Evolutionary conservation across 305 asterid genomes (phyloP).

Genomic region (Fraxinus floribunda): DNA sequence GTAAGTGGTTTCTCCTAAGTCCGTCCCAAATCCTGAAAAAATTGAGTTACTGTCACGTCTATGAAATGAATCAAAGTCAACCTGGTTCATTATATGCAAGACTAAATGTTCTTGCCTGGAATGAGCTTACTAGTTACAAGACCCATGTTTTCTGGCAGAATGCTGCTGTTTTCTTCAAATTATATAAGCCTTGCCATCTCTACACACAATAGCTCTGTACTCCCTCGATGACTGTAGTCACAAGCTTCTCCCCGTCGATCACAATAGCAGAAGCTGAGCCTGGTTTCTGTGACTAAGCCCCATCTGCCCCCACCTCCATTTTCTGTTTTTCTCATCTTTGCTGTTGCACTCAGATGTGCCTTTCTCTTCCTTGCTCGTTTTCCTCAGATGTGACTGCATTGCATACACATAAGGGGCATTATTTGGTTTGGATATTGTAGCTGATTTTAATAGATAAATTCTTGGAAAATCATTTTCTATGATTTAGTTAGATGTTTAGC

Average conservation of each 20-base stretch:
- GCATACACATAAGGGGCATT: background rate
- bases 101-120: slow-evolving; percentile 29
- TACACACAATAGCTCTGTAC: slow-evolving; percentile 51
- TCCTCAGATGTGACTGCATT: slow-evolving; percentile 40
- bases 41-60: background rate
- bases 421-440: background rate
- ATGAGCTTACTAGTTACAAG: slow-evolving; percentile 30
- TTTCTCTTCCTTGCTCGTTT: slow-evolving; percentile 44
- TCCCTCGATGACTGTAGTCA: slow-evolving; percentile 49
- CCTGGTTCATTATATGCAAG: background rate
- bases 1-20: background rate
- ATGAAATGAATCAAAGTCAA: background rate
- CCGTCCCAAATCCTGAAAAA: background rate
- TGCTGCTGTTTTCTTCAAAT: slow-evolving; percentile 32
- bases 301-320: background rate
- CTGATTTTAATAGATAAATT: no score
- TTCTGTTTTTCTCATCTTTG: slow-evolving; percentile 25
- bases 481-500: background rate
- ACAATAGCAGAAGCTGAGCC: slow-evolving; percentile 59
- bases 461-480: no score
- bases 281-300: background rate
- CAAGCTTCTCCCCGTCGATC: slow-evolving; percentile 52
- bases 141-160: slow-evolving; percentile 32
- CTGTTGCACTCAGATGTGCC: slow-evolving; percentile 43
- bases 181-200: slow-evolving; percentile 51